phyloP scores from a whole-genome alignment of 1,139 yeast genomes.

The Petasospora fabianii region DNA sequence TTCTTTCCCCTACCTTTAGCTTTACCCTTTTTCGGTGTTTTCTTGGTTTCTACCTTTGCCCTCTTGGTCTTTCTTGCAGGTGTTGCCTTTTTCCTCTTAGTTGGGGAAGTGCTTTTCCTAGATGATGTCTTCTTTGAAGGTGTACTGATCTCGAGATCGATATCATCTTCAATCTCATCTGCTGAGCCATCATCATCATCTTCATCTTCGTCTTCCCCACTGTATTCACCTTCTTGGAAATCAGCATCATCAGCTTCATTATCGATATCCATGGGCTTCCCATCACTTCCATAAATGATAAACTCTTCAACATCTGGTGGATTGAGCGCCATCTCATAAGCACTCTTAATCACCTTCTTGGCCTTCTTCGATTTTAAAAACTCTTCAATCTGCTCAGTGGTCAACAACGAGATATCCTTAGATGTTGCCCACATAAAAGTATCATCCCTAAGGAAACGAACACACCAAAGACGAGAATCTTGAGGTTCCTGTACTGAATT shows the following conservation, averaged over 20 bases:
- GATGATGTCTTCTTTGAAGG: conserved; percentile 4
- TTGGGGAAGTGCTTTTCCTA: conserved; percentile 3
- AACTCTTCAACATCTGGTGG: conserved; percentile 28
- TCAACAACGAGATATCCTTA: conserved; percentile 39
- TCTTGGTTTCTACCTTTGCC: conserved; percentile 12
- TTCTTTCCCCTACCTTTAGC: too few species aligned
- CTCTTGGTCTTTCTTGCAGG: conserved; percentile 17
- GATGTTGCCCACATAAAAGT: conserved; percentile 59
- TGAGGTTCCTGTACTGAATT: conserved; percentile 1
- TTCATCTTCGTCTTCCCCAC: conserved; percentile 27
- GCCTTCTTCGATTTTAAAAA: conserved; percentile 30
- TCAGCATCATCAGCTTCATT: conserved; percentile 26
- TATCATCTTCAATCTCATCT: conserved; percentile 15
- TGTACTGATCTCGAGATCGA: conserved; percentile 17
- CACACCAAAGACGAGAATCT: conserved; percentile 33
- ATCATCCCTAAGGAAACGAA: conserved; percentile 62
- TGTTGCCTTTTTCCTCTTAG: conserved; percentile 14
- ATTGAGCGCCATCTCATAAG: conserved; percentile 29
- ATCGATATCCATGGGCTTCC: conserved; percentile 26
- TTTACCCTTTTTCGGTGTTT: conserved; percentile 6
- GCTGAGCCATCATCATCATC: conserved; percentile 22
- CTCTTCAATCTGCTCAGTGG: conserved; percentile 29
- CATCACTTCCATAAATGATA: conserved; percentile 28
- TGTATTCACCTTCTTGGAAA: conserved; percentile 20
- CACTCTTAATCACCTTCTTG: conserved; percentile 27